phyloP scores from a whole-genome alignment of 179 eudicot genomes.

The Beta lomatogona region DNA sequence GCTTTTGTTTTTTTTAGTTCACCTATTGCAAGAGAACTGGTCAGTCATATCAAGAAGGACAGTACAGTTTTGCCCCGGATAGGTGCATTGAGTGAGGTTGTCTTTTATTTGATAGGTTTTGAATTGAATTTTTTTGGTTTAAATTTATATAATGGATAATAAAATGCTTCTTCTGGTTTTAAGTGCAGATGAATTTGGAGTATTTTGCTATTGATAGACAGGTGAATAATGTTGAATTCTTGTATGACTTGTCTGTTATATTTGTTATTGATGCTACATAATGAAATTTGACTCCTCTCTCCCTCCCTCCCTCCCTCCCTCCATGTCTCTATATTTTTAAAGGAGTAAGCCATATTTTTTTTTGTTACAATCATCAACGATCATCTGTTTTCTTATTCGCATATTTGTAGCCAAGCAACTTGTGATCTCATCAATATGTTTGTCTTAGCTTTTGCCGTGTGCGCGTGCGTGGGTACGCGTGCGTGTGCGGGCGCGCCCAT shows the following conservation, averaged over 20 bases:
- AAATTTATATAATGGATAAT: not conserved
- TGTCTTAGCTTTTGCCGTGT: not conserved
- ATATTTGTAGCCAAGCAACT: not conserved
- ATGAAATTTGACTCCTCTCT: not conserved
- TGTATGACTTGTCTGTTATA: not conserved
- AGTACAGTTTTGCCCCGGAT: slow-evolving; percentile 69
- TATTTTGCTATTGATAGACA: slow-evolving; percentile 93
- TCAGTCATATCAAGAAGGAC: slow-evolving; percentile 69
- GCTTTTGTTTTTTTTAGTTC: slow-evolving; percentile 95
- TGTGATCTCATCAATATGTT: not conserved
- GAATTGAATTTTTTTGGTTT: not conserved
- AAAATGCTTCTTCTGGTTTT: slow-evolving; percentile 12
- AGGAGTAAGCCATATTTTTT: not conserved
- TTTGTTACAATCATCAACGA: not conserved
- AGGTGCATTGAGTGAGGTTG: slow-evolving; percentile 78
- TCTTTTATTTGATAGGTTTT: slow-evolving; percentile 21
- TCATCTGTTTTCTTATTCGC: not conserved
- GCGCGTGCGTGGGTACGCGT: too few relatives aligned
- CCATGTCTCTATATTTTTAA: not conserved
- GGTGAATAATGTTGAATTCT: slow-evolving; percentile 43
- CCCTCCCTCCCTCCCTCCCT: not conserved
- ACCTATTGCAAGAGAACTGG: slow-evolving; percentile 64
- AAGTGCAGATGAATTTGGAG: slow-evolving; percentile 96
- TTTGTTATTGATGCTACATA: not conserved
- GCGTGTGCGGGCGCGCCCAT: too few relatives aligned